A percentile compares a stretch with the other conserved stretches of the same genome.
phyloP scores from a whole-genome alignment of 495 filamentous ascomycete species.

The Aspergillus nidulans region DNA sequence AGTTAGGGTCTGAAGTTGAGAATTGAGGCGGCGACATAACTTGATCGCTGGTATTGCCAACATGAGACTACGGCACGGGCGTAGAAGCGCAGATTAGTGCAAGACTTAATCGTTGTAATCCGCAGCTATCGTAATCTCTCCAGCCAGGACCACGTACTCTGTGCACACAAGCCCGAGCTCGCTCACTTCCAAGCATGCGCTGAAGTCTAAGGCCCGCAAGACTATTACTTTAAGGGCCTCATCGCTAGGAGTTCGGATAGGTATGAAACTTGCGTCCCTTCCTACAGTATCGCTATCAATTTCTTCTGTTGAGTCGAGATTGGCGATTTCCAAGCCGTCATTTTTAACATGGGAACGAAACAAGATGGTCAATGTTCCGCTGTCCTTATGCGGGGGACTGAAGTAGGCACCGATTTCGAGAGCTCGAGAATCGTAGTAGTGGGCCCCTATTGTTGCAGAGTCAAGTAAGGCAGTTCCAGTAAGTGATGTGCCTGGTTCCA shows the following conservation, averaged over 20 bases:
- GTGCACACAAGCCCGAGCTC: neutral
- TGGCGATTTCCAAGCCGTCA: neutral
- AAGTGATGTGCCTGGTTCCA: neutral
- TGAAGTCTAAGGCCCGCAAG: neutral
- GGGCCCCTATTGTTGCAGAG: neutral
- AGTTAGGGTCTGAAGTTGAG: too few relatives aligned
- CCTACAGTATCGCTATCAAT: neutral
- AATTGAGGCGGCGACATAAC: too few relatives aligned
- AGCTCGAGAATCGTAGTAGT: neutral
- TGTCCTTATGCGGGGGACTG: neutral
- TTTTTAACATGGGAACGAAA: neutral
- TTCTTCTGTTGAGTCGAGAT: neutral
- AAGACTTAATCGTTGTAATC: neutral
- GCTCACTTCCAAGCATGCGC: neutral
- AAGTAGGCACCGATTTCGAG: neutral
- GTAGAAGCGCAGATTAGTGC: neutral
- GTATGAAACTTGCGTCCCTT: neutral
- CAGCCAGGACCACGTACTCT: neutral
- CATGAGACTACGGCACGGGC: too few relatives aligned
- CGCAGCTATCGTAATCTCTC: neutral
- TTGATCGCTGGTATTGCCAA: too few relatives aligned
- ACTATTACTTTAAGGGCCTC: neutral
- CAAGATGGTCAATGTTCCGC: neutral
- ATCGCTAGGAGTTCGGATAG: neutral
- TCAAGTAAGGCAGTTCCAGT: neutral